Base-by-base conservation (phyloP, 345 rosid genomes). In the Brassica juncea region DNA sequence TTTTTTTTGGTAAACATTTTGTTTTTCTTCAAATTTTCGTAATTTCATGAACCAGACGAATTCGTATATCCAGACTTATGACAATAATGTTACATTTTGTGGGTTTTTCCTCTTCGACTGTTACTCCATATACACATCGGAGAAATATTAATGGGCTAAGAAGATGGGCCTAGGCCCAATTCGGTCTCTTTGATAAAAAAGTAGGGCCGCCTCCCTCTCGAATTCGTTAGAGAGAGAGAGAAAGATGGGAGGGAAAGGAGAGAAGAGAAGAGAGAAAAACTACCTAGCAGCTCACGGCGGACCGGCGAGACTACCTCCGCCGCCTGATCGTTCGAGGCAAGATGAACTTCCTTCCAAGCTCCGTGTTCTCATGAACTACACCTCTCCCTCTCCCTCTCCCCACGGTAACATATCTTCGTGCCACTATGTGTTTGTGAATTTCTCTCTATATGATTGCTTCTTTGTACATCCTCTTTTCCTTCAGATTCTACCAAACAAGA, bases 281-380 rank as follows among this genome's bases (percentile, higher is more conserved):
- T 92, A 87, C 82, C 61, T 68, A 70, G 94, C 94, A 11, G 95
- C 94, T 14, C 98, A 94, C 77, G 97, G 98, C 57, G 91, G 91
- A 15, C 75, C 84, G 73, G 74, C 79, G 55, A 78, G 89, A 8
- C 94, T 95, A 9, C 99, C 99, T 49, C 97, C 97, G 30, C 96
- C 99, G 1, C 99, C 97, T 61, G 83, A 91, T 64, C 86, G 83
- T 73, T 86, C 93, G 19, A 82, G 88, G 74, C 81, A 85, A 66
- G 96, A 92, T 75, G 88, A 85, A 75, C 67, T 94, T 73, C 97
- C 99, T 52, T 80, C 90, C 11, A 94, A 91, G 80, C 97, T 94
- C 68, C 97, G 99, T 76, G 16, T 68, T 66, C 81, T 94, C 81
- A 85, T 94, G 82, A 86, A 94, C 49, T 85, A 88, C 65, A 72